phyloP scores from a whole-genome alignment of 257 asterid species.

The Dorcoceras hygrometricum region DNA sequence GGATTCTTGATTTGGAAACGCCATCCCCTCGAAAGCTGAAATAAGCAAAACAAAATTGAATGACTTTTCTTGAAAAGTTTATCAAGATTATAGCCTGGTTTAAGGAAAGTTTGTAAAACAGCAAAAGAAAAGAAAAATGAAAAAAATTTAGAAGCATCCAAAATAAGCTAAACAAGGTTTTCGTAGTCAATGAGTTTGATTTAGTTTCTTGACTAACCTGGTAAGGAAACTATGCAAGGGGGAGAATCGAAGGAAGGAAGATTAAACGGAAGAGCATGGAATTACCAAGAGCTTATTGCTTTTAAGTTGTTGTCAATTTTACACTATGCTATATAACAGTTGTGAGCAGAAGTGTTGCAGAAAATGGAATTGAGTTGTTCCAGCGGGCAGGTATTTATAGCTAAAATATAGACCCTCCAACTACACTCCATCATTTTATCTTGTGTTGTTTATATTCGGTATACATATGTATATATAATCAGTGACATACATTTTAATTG shows the following conservation, averaged over 20 bases:
- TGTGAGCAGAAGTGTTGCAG: constrained; percentile 55
- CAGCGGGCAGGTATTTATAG: constrained; percentile 45
- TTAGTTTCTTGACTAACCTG: constrained; percentile 32
- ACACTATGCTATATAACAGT: constrained; percentile 23
- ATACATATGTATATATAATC: neutral
- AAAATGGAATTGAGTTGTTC: constrained; percentile 58
- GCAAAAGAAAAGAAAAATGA: neutral
- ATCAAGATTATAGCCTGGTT: constrained; percentile 29
- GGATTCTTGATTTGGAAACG: constrained; percentile 50
- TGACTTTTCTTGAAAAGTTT: constrained; percentile 24
- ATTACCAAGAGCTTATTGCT: constrained; percentile 22
- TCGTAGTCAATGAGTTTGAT: constrained; percentile 20
- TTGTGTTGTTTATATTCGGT: neutral
- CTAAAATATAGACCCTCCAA: constrained; percentile 43
- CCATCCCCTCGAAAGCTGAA: constrained; percentile 57
- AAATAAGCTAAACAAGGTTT: constrained; percentile 40
- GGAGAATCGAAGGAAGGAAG: constrained; percentile 17
- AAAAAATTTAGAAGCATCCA: constrained; percentile 25
- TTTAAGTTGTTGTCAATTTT: constrained; percentile 22
- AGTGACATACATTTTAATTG: too few species aligned
- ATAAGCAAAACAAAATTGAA: constrained; percentile 40
- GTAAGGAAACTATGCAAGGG: constrained; percentile 27
- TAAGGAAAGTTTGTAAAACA: constrained; percentile 22
- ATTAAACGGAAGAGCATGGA: constrained; percentile 26
- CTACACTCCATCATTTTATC: neutral